Conservation (phyloP, 352 stramenopile genomes). For the Globisporangium spiculum region DNA sequence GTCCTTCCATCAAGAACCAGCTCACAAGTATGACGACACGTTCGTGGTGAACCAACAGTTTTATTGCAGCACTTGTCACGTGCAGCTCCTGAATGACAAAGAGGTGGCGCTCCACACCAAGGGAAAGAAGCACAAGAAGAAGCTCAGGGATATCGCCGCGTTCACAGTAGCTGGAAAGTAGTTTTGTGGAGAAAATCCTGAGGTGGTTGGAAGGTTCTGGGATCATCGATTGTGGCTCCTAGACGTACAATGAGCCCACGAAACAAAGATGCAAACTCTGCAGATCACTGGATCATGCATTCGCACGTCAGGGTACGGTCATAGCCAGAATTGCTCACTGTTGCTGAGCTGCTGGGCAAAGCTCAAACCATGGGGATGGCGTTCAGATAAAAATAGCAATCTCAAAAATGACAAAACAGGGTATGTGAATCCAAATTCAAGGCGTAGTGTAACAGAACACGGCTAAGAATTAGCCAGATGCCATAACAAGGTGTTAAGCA, state of each 20-base stretch:
- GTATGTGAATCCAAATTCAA: neutral
- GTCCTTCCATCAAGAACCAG: conserved; percentile 14
- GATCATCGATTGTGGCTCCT: neutral
- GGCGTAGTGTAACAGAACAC: neutral
- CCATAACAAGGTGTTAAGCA: neutral
- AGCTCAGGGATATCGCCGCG: conserved; percentile 32
- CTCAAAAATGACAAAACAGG: neutral
- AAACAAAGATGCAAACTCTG: neutral
- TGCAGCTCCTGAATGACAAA: conserved; percentile 72
- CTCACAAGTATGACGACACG: conserved; percentile 39
- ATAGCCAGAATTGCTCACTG: too few relatives aligned
- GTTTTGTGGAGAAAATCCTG: neutral
- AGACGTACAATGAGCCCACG: neutral
- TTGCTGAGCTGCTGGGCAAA: too few relatives aligned
- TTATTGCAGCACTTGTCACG: conserved; percentile 63
- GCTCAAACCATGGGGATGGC: too few relatives aligned
- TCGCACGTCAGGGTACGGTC: neutral
- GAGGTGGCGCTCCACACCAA: conserved; percentile 72
- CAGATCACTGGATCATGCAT: neutral
- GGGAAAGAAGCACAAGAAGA: conserved; percentile 84
- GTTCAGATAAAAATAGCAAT: neutral
- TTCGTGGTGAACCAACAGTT: conserved; percentile 47
- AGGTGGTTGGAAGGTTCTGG: neutral
- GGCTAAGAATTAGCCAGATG: neutral
- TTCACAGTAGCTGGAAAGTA: neutral